Conservation (phyloP, 768 basidiomycete genomes). For the Calocybe gangraenosa region DNA sequence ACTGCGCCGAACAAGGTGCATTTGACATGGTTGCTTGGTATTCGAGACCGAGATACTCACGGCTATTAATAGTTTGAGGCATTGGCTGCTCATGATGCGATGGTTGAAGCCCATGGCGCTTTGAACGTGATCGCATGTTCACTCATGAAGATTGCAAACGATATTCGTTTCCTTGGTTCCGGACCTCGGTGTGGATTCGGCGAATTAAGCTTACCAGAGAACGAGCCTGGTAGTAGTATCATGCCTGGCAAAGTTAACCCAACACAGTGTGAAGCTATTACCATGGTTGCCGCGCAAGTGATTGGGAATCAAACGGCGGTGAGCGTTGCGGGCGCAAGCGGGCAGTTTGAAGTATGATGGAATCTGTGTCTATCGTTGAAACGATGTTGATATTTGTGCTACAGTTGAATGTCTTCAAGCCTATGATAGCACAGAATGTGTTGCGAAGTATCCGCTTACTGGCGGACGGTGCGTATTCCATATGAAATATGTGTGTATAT, state of each 20-base stretch:
- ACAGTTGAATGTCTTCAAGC: slow-evolving; percentile 98
- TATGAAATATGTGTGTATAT: slow-evolving; percentile 8
- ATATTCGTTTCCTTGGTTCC: slow-evolving; percentile 95
- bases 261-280: slow-evolving; percentile 97
- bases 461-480: slow-evolving; percentile 66
- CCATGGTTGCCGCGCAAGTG: slow-evolving; percentile 98
- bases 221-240: slow-evolving; percentile 98
- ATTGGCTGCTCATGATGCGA: slow-evolving; percentile 94
- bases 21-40: neutral
- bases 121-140: slow-evolving; percentile 96
- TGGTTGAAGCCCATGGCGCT: slow-evolving; percentile 96
- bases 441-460: slow-evolving; percentile 92
- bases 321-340: slow-evolving; percentile 88
- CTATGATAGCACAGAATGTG: slow-evolving; percentile 97
- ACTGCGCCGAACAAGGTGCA: slow-evolving; percentile 96
- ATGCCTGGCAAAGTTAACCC: slow-evolving; percentile 99
- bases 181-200: slow-evolving; percentile 98
- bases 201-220: slow-evolving; percentile 92
- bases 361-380: slow-evolving; percentile 1
- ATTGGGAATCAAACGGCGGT: slow-evolving; percentile 97
- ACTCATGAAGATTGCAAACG: slow-evolving; percentile 99
- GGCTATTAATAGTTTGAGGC: slow-evolving; percentile 79
- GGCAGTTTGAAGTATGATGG: slow-evolving; percentile 88
- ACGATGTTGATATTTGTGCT: slow-evolving; percentile 4
- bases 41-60: slow-evolving; percentile 2